Conservation (phyloP, 805 yeast species). For the Lipomyces mesembrius region DNA sequence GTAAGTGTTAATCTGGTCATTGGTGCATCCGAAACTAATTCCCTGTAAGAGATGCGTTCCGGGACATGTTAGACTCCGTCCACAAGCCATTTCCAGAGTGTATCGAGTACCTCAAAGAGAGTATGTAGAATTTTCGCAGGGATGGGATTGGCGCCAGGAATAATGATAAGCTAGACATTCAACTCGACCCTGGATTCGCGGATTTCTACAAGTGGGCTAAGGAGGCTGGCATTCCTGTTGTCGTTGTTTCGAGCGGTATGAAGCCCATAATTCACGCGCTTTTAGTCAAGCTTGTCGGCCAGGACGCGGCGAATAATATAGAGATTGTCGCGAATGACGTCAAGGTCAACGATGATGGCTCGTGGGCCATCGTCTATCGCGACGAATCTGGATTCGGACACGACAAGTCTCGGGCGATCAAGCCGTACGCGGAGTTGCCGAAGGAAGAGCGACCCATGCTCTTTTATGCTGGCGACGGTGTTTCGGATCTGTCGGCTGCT, state of each 20-base stretch:
- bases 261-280: constrained; percentile 83
- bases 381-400: constrained; percentile 93
- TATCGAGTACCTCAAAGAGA: constrained; percentile 63
- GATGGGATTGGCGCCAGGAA: neutral
- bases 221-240: constrained; percentile 72
- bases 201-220: constrained; percentile 80
- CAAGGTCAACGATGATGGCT: constrained; percentile 55
- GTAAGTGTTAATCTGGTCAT: constrained; percentile 15
- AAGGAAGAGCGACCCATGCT: constrained; percentile 60
- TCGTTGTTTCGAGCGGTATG: constrained; percentile 94
- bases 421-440: constrained; percentile 48
- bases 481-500: constrained; percentile 92
- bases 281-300: constrained; percentile 74
- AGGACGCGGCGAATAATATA: constrained; percentile 69
- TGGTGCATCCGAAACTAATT: too few species aligned
- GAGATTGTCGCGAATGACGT: constrained; percentile 85
- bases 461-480: constrained; percentile 98
- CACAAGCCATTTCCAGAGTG: constrained; percentile 80
- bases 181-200: constrained; percentile 89
- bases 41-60: constrained; percentile 71
- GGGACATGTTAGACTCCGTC: constrained; percentile 80
- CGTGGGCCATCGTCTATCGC: constrained; percentile 84
- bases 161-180: constrained; percentile 50
- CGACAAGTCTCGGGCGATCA: constrained; percentile 85
- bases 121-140: constrained; percentile 17